Evolutionary conservation across 345 rosid species (phyloP).

Genomic region (Gossypium sturtianum): DNA sequence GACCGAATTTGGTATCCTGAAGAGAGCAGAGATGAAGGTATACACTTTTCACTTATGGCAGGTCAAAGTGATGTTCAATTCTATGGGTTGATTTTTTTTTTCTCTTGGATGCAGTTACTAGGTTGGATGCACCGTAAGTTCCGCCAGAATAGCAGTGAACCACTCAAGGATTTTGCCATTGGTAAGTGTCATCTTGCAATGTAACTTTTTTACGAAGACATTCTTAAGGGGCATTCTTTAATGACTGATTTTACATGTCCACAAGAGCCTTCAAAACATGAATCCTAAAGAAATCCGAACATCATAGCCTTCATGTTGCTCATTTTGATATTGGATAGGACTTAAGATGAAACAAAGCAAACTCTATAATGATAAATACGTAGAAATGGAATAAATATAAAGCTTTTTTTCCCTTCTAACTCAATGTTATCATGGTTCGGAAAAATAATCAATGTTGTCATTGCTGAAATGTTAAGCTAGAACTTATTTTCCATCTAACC

Average conservation of each 20-base stretch:
- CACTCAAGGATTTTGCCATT: conserved; percentile 46
- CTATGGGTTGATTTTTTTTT: not conserved
- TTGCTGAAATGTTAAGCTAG: not conserved
- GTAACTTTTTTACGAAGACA: not conserved
- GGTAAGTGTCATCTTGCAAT: conserved; percentile 35
- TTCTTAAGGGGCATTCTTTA: not conserved
- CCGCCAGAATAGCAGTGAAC: conserved; percentile 54
- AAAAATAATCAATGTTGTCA: not conserved
- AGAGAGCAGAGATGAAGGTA: conserved; percentile 52
- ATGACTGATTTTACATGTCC: not conserved
- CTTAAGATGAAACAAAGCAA: not conserved
- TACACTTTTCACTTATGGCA: not conserved
- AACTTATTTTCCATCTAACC: not conserved
- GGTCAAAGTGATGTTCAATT: not conserved
- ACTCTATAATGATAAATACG: not conserved
- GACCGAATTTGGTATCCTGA: conserved; percentile 21
- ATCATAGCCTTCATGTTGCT: not conserved
- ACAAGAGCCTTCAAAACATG: not conserved
- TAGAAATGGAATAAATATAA: not conserved
- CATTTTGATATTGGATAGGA: not conserved
- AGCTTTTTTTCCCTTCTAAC: not conserved
- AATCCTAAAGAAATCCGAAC: not conserved
- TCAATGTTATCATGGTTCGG: not conserved
- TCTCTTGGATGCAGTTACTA: conserved; percentile 47
- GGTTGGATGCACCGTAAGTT: conserved; percentile 90